Base-by-base conservation (phyloP, 768 basidiomycete species). In the Stropharia rugosoannulata region DNA sequence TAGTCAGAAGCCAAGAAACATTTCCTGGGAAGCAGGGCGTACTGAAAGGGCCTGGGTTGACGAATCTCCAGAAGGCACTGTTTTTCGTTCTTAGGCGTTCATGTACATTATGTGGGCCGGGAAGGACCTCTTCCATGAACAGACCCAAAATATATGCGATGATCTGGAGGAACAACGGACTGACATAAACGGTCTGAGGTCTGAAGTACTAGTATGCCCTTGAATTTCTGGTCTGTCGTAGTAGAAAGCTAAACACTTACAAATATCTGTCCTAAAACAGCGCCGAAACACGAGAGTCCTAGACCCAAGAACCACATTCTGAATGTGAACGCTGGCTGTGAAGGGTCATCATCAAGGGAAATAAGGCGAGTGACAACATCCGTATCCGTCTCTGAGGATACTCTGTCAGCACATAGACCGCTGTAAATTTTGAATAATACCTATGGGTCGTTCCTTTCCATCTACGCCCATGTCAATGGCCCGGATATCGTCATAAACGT, bases 31-130 rank as follows among this genome's bases (percentile, higher is more conserved):
- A 37, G n/a, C 35, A 45, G 37, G 15, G 49, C 62, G 68, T 73
- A 74, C 84, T 86, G 73, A 86, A 86, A 18, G 81, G 81, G 0
- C 84, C 82, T 3, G 83, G 84, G 62, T 85, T 85, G 49, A 85
- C 67, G 63, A 80, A 83, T n/a, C 78, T 66, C 79, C 80, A 85
- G 57, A 71, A 83, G 0, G 55, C 64, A 59, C 68, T 72, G 58
- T 73, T 61, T 2, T 52, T 59, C 3, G 69, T 78, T 54, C 69
- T 61, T 50, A 75, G 62, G 0, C 55, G 51, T 15, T 57, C 47
- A 15, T 61, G 60, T 11, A 58, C 51, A 37, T 75, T 72, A 4
- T 65, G 59, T 1, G 75, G 73, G 6, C 73, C 73, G n/a, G 72
- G 70, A 18, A 71, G 51, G n/a, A 71, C 51, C 62, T 77, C 68